Evolutionary conservation across 2,329 filamentous ascomycete species (phyloP).

Genomic region (Aspergillus tanneri): DNA sequence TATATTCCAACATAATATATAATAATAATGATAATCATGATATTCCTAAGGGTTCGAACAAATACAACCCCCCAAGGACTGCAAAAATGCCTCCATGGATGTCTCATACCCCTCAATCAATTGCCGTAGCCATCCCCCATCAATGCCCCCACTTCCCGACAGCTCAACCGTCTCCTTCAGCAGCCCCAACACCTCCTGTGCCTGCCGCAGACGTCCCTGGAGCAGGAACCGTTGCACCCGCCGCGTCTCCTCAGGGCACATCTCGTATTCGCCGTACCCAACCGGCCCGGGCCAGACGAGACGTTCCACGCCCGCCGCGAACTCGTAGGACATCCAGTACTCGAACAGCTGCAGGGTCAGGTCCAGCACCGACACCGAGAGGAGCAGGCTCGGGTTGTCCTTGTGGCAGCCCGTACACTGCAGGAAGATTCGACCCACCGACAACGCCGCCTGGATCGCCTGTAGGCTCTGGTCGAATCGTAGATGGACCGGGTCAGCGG

Average conservation of each 20-base stretch:
- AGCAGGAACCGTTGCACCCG: slow-evolving; percentile 31
- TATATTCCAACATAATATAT: too few species aligned
- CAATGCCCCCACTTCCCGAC: slow-evolving; percentile 7
- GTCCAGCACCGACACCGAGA: slow-evolving; percentile 34
- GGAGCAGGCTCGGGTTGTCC: slow-evolving; percentile 28
- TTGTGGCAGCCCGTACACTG: slow-evolving; percentile 33
- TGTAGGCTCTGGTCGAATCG: slow-evolving; percentile 37
- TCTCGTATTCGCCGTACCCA: slow-evolving; percentile 35
- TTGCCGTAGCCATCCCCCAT: slow-evolving; percentile 26
- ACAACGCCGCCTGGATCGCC: slow-evolving; percentile 30
- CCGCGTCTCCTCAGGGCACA: slow-evolving; percentile 28
- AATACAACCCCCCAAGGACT: slow-evolving; percentile 29
- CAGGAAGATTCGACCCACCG: slow-evolving; percentile 30
- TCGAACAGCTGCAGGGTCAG: slow-evolving; percentile 32
- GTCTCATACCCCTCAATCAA: slow-evolving; percentile 32
- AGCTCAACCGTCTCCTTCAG: slow-evolving; percentile 23
- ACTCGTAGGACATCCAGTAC: slow-evolving; percentile 31
- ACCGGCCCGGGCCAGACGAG: slow-evolving; percentile 13
- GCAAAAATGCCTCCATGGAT: slow-evolving; percentile 30
- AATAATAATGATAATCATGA: slow-evolving; percentile 3
- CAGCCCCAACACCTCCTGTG: slow-evolving; percentile 26
- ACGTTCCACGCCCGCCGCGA: slow-evolving; percentile 2
- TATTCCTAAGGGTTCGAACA: too few species aligned
- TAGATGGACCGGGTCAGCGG: slow-evolving; percentile 24
- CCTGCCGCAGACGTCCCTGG: slow-evolving; percentile 28